Conservation (phyloP, 768 basidiomycete genomes). For the Termitomyces sp. region DNA sequence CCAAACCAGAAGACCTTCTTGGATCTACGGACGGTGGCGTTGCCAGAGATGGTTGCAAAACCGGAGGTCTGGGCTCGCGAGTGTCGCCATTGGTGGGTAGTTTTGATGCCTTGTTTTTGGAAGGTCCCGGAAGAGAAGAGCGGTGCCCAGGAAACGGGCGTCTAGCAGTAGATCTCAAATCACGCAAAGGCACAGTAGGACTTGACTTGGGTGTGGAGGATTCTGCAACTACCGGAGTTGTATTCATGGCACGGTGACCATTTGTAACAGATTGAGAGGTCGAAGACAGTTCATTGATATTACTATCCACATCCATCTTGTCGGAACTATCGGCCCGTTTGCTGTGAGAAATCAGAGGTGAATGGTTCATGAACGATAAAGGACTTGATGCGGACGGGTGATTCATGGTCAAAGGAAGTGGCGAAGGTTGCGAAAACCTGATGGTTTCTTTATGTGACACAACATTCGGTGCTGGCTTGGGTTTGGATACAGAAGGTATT, state of each 20-base stretch:
- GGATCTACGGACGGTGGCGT: not conserved
- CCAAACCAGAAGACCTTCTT: constrained; percentile 1
- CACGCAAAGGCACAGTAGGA: not conserved
- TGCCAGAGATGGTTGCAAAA: constrained; percentile 2
- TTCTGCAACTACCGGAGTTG: not conserved
- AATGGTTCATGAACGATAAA: not conserved
- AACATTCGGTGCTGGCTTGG: not conserved
- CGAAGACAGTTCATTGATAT: not conserved
- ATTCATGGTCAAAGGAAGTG: not conserved
- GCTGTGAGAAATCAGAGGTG: not conserved
- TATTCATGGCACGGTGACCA: not conserved
- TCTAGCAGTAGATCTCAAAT: not conserved
- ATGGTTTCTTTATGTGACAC: not conserved
- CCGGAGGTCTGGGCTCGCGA: not conserved
- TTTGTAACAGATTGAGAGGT: not conserved
- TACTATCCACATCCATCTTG: constrained; percentile 2
- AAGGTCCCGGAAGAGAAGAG: not conserved
- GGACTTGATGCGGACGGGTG: not conserved
- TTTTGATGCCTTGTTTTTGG: not conserved
- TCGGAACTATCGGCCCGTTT: not conserved
- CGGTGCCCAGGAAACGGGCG: not conserved
- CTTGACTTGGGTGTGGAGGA: not conserved
- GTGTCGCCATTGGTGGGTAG: not conserved
- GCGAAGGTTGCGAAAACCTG: not conserved
- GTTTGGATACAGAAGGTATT: not conserved